Evolutionary conservation across 164 flowering plant species (phyloP).

Genomic region (Platanus orientalis): DNA sequence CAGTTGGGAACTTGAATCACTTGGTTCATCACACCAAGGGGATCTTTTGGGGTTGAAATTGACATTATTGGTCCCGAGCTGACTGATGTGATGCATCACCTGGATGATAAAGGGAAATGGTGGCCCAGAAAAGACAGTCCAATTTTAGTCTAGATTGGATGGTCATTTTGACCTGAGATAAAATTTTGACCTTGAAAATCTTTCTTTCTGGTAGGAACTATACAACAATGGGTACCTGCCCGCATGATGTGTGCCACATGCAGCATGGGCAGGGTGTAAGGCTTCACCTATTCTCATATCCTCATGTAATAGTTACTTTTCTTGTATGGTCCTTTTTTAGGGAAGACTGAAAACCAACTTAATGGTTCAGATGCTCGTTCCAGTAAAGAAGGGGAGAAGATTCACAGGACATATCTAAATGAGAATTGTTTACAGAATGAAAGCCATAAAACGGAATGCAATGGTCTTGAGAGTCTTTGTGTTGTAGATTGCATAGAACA

Average conservation of each 20-base stretch:
- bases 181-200: not conserved
- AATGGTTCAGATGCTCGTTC: conserved; percentile 28
- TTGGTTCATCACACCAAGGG: not conserved
- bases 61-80: no score
- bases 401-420: conserved; percentile 22
- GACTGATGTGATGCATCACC: no score
- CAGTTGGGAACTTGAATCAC: not conserved
- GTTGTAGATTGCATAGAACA: conserved; percentile 35
- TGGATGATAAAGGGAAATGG: no score
- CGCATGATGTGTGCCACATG: not conserved
- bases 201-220: not conserved
- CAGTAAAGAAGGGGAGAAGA: conserved; percentile 32
- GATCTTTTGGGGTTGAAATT: no score
- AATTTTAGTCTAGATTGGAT: not conserved
- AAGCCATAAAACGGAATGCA: conserved; percentile 24
- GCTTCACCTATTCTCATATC: not conserved
- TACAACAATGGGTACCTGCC: not conserved
- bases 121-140: not conserved
- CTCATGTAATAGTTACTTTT: not conserved
- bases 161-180: not conserved
- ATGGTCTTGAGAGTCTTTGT: conserved; percentile 21
- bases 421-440: conserved; percentile 35
- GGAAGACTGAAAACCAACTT: conserved; percentile 4
- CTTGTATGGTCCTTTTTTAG: not conserved
- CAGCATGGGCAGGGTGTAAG: not conserved